Base-by-base conservation (phyloP, 257 asterid genomes). In the Agastache rugosa region DNA sequence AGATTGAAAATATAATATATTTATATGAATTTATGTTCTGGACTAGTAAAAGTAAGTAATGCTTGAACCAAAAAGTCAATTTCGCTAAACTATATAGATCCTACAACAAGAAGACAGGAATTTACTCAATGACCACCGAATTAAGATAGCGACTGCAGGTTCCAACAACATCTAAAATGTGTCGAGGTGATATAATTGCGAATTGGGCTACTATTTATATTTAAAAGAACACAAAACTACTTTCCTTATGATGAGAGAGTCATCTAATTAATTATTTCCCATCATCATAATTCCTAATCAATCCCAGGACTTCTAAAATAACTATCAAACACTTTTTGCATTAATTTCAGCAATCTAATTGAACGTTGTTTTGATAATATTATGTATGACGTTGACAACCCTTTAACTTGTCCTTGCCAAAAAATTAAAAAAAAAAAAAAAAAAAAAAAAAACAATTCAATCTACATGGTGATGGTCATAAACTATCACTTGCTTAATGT, bases 251-350 rank as follows among this genome's bases (percentile, higher is more conserved):
- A 48, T 48, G 27, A 22, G 27, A 62, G 29, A 44, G 3, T 64
- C 34, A 23, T 45, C 25, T 31, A 31, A 31, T n/a, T n/a, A n/a
- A n/a, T n/a, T n/a, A n/a, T 31, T 63, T 20, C 17, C 25, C 69
- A 41, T 39, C 9, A 69, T 35, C 12, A 34, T n/a, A 11, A 42
- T 42, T 14, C 39, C 35, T 34, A 69, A 69, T 31, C 48, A 22
- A 55, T 16, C 35, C 35, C 6, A 20, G 15, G 29, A 53, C 29
- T 53, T 25, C 12, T 31, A 11, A 55, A 22, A 19, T 71, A 56
- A n/a, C 67, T 15, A 69, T 69, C 55, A 20, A 54, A 35, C 65
- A 54, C 75, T 56, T 71, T 25, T 71, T 60, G 50, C 50, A 60
- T 60, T 72, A 42, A 71, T 71, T 53, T 71, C 48, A 42, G 23